Conservation (phyloP, 2,329 filamentous ascomycete species). For the Beauveria rudraprayagi region DNA sequence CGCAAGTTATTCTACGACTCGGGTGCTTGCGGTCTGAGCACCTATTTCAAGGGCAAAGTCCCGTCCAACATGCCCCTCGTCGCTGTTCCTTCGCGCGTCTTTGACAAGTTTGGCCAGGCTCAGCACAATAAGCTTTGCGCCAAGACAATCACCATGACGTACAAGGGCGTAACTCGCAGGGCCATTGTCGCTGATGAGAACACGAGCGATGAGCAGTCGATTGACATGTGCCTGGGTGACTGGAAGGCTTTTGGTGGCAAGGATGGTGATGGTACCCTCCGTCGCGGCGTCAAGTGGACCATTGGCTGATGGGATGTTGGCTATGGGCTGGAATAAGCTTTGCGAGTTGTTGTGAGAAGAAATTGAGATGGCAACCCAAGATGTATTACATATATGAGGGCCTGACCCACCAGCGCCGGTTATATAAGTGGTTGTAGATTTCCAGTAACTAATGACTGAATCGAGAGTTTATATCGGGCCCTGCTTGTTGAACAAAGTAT, state of each 20-base stretch:
- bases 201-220: constrained; percentile 18
- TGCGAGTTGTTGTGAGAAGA: constrained; percentile 15
- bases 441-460: too few relatives aligned
- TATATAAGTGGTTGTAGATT: too few relatives aligned
- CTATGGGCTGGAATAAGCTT: neutral
- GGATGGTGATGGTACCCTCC: constrained; percentile 10
- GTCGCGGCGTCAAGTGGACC: constrained; percentile 6
- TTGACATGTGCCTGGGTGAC: constrained; percentile 13
- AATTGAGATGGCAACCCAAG: constrained; percentile 31
- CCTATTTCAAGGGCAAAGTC: constrained; percentile 10
- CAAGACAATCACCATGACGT: constrained; percentile 12
- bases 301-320: neutral
- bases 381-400: neutral
- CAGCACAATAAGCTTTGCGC: constrained; percentile 12
- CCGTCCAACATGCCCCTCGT: constrained; percentile 5
- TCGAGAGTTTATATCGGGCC: too few relatives aligned
- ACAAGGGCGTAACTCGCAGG: constrained; percentile 10
- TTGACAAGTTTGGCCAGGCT: constrained; percentile 7
- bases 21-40: constrained; percentile 11
- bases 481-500: too few relatives aligned
- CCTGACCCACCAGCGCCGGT: too few relatives aligned
- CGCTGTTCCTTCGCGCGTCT: constrained; percentile 5
- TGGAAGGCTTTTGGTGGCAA: constrained; percentile 12
- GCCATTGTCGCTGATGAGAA: constrained; percentile 15
- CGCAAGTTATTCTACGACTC: constrained; percentile 7